phyloP scores from a whole-genome alignment of 2,329 filamentous ascomycete genomes.

The Ceratocystis diversiconidia region DNA sequence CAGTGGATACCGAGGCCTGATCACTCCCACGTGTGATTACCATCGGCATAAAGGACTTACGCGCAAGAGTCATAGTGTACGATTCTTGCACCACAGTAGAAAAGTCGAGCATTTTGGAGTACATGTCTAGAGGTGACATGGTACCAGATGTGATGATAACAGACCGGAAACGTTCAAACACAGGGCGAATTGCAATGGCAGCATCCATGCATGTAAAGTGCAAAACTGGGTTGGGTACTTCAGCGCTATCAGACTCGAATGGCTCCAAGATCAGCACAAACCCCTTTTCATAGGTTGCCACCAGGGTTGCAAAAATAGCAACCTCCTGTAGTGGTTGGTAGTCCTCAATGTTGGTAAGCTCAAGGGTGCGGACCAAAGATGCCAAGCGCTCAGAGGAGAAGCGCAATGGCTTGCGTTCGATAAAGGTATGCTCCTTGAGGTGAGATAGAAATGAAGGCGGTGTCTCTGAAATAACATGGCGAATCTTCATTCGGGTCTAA shows the following conservation, averaged over 20 bases:
- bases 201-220: slow-evolving; percentile 96
- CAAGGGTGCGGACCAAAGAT: slow-evolving; percentile 83
- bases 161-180: slow-evolving; percentile 93
- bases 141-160: slow-evolving; percentile 98
- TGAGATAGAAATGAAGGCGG: slow-evolving; percentile 87
- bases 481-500: slow-evolving; percentile 90
- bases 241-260: slow-evolving; percentile 87
- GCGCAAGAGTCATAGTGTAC: slow-evolving; percentile 88
- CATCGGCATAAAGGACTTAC: slow-evolving; percentile 93
- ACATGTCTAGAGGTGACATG: slow-evolving; percentile 94
- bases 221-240: slow-evolving; percentile 89
- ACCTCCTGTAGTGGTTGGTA: slow-evolving; percentile 95
- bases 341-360: slow-evolving; percentile 95
- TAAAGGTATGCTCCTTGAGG: slow-evolving; percentile 89
- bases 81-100: slow-evolving; percentile 87
- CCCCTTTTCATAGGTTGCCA: slow-evolving; percentile 91
- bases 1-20: slow-evolving; percentile 81
- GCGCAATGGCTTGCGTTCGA: slow-evolving; percentile 84
- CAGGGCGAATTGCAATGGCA: slow-evolving; percentile 92
- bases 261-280: slow-evolving; percentile 95
- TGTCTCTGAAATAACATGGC: slow-evolving; percentile 93
- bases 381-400: slow-evolving; percentile 94
- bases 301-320: slow-evolving; percentile 88
- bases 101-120: slow-evolving; percentile 96
- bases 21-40: slow-evolving; percentile 92